Conservation (phyloP, 2,329 filamentous ascomycete genomes). For the Mycosphaerella sp. region DNA sequence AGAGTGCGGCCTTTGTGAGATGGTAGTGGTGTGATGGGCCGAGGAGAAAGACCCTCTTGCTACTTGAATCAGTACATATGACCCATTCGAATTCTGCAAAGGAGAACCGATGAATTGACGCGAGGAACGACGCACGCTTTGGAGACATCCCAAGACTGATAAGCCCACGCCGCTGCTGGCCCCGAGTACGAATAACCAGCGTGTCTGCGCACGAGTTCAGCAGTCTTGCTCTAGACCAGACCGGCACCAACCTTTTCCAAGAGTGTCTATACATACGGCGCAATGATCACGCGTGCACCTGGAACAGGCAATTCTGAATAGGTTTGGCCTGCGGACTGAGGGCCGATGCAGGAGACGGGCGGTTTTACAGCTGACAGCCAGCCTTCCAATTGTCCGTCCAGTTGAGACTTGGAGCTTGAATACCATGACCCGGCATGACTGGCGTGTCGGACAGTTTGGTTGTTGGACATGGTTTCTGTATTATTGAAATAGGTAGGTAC, state of each 20-base stretch:
- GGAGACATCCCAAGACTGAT: conserved; percentile 77
- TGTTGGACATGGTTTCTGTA: conserved; percentile 19
- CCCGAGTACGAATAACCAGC: conserved; percentile 93
- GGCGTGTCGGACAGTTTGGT: conserved; percentile 48
- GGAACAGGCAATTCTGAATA: conserved; percentile 56
- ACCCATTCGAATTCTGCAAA: not conserved
- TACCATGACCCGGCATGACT: conserved; percentile 91
- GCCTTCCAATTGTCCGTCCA: conserved; percentile 63
- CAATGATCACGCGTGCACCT: conserved; percentile 78
- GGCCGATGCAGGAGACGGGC: conserved; percentile 55
- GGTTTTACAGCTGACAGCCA: conserved; percentile 69
- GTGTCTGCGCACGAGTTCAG: conserved; percentile 55
- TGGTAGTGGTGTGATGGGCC: conserved; percentile 89
- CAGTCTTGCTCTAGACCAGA: conserved; percentile 20
- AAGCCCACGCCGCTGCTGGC: conserved; percentile 87
- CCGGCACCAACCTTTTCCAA: not conserved
- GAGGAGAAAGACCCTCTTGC: conserved; percentile 83
- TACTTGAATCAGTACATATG: conserved; percentile 30
- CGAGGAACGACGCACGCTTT: conserved; percentile 50
- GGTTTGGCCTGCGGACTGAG: conserved; percentile 37
- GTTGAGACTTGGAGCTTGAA: conserved; percentile 50
- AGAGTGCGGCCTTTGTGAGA: conserved; percentile 69
- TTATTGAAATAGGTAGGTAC: not conserved
- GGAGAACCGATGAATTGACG: not conserved
- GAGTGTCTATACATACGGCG: conserved; percentile 58